Conservation (phyloP, 805 yeast species). For the Torulaspora delbrueckii region DNA sequence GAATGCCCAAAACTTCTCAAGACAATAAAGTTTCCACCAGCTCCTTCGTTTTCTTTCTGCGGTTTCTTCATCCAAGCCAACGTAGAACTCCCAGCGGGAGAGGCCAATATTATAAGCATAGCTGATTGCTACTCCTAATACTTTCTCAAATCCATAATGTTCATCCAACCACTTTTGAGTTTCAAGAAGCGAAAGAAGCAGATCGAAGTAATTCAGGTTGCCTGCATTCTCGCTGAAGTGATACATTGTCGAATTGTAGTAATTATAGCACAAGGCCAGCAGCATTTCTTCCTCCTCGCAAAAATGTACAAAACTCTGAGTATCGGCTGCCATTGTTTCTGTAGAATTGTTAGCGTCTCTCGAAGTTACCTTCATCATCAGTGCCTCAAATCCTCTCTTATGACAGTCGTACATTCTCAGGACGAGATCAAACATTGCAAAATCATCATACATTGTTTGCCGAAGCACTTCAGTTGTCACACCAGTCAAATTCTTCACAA, state of each 20-base stretch:
- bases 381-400: constrained; percentile 15
- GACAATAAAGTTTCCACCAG: constrained; percentile 32
- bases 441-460: constrained; percentile 18
- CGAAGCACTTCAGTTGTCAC: constrained; percentile 14
- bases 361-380: constrained; percentile 15
- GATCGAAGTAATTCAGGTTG: constrained; percentile 27
- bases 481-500: constrained; percentile 18
- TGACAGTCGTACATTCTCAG: constrained; percentile 21
- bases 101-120: constrained; percentile 28
- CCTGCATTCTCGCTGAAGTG: constrained; percentile 15
- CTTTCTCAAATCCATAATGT: constrained; percentile 21
- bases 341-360: not conserved
- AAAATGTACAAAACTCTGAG: constrained; percentile 14
- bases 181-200: constrained; percentile 23
- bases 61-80: constrained; percentile 29
- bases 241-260: constrained; percentile 25
- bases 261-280: constrained; percentile 22
- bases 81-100: constrained; percentile 34
- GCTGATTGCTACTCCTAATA: constrained; percentile 21
- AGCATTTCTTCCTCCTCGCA: constrained; percentile 26
- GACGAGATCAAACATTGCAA: constrained; percentile 22
- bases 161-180: constrained; percentile 28
- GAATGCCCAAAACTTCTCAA: constrained; percentile 20
- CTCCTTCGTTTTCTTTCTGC: constrained; percentile 30
- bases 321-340: constrained; percentile 6